Percentiles rank a stretch among this genome's conserved stretches.
These are phyloP conservation scores for Cercospora janseana DNA, from an alignment of 2,329 filamentous ascomycete genomes.

Conservation along the genomic window DNA sequence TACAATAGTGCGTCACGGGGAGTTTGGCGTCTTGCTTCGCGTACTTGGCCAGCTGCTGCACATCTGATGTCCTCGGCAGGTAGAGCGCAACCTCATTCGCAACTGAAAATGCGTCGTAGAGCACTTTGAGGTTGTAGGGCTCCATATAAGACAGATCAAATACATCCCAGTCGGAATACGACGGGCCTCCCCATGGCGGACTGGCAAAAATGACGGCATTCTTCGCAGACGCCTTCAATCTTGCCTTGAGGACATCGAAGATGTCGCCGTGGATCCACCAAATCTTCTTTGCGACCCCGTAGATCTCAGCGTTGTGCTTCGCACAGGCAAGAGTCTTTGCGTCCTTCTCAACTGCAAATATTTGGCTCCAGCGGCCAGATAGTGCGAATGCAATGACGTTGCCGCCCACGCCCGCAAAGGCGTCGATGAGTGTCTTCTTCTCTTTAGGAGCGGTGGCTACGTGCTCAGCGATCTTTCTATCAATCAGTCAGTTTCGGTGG, in stretches of 20 bases:
- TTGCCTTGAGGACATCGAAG: constrained; percentile 66
- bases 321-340: constrained; percentile 78
- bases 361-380: constrained; percentile 71
- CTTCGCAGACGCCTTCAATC: constrained; percentile 48
- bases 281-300: constrained; percentile 75
- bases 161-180: constrained; percentile 63
- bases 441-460: constrained; percentile 56
- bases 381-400: constrained; percentile 94
- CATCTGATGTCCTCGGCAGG: constrained; percentile 78
- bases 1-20: constrained; percentile 84
- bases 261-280: constrained; percentile 86
- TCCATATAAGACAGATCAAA: constrained; percentile 86
- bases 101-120: constrained; percentile 62
- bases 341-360: constrained; percentile 88
- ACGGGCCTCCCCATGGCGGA: constrained; percentile 71
- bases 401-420: constrained; percentile 87
- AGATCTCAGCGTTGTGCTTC: constrained; percentile 84
- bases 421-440: constrained; percentile 73
- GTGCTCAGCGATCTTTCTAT: constrained; percentile 72
- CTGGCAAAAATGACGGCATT: constrained; percentile 67
- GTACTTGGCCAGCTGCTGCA: constrained; percentile 67
- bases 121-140: constrained; percentile 69
- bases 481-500: constrained; percentile 38
- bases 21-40: constrained; percentile 54
- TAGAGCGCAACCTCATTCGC: constrained; percentile 67